phyloP scores from a whole-genome alignment of 139 green algal species.

The Dunaliella primolecta region DNA sequence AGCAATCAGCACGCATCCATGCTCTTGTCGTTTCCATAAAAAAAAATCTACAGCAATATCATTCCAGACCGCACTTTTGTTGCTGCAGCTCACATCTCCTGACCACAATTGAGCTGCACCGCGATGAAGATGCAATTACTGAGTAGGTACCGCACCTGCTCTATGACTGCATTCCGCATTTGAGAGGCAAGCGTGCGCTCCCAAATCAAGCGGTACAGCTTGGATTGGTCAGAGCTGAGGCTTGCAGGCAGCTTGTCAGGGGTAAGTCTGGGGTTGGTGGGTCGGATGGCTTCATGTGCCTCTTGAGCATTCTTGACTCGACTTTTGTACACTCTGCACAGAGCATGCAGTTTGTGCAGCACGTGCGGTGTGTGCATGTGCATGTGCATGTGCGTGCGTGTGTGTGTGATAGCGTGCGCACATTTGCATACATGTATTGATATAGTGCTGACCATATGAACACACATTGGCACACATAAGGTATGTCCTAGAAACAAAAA shows the following conservation, averaged over 20 bases:
- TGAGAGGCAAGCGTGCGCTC: conserved; percentile 74
- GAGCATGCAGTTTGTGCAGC: not conserved
- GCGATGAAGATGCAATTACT: too few species aligned
- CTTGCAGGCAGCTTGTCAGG: conserved; percentile 19
- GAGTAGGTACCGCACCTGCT: conserved; percentile 20
- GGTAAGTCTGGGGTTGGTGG: conserved; percentile 54
- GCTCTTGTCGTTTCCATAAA: too few species aligned
- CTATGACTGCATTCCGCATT: conserved; percentile 48
- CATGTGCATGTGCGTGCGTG: not conserved
- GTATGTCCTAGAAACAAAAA: too few species aligned
- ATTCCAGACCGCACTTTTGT: too few species aligned
- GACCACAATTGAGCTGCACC: too few species aligned
- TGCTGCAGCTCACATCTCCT: too few species aligned
- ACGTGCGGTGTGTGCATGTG: not conserved
- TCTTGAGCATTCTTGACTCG: conserved; percentile 79
- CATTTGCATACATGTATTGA: not conserved
- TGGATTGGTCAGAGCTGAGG: conserved; percentile 23
- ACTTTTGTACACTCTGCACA: conserved; percentile 39
- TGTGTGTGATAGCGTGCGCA: not conserved
- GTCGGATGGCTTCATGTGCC: conserved; percentile 91
- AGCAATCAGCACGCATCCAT: too few species aligned
- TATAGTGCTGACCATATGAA: too few species aligned
- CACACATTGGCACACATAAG: too few species aligned
- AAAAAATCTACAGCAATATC: too few species aligned
- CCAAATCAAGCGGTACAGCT: conserved; percentile 90